Conservation (phyloP, 2,329 filamentous ascomycete species). For the Massarina eburnea region DNA sequence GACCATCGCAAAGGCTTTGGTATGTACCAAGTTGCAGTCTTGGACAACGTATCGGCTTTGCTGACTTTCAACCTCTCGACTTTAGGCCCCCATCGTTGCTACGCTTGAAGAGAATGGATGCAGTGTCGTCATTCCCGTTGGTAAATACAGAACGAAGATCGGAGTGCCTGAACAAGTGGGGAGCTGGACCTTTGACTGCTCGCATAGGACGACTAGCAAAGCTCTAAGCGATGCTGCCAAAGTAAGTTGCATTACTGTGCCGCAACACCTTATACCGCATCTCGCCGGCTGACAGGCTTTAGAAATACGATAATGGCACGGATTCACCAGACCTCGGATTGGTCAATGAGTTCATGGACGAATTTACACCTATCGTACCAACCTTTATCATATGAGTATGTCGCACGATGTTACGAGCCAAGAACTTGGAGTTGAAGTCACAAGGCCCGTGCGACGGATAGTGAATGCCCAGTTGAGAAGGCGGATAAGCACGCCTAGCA, state of each 20-base stretch:
- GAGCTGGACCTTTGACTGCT: not conserved
- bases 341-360: not conserved
- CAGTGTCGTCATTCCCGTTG: not conserved
- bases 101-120: not conserved
- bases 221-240: not conserved
- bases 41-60: too few relatives aligned
- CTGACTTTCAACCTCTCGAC: too few relatives aligned
- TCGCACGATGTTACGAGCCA: not conserved
- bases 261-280: not conserved
- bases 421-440: not conserved
- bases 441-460: not conserved
- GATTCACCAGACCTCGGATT: not conserved
- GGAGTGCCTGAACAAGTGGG: not conserved
- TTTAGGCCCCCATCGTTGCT: not conserved
- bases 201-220: not conserved
- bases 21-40: too few relatives aligned
- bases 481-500: not conserved
- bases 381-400: not conserved
- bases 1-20: not conserved
- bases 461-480: conserved; percentile 1
- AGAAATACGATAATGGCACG: not conserved
- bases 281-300: not conserved
- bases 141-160: not conserved
- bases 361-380: not conserved
- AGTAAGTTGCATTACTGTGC: not conserved